Percentiles rank a stretch among this genome's conserved stretches.
These are phyloP conservation scores for Cyberlindnera xishuangbannaensis DNA, from an alignment of 805 yeast genomes.

Conservation along the genomic window DNA sequence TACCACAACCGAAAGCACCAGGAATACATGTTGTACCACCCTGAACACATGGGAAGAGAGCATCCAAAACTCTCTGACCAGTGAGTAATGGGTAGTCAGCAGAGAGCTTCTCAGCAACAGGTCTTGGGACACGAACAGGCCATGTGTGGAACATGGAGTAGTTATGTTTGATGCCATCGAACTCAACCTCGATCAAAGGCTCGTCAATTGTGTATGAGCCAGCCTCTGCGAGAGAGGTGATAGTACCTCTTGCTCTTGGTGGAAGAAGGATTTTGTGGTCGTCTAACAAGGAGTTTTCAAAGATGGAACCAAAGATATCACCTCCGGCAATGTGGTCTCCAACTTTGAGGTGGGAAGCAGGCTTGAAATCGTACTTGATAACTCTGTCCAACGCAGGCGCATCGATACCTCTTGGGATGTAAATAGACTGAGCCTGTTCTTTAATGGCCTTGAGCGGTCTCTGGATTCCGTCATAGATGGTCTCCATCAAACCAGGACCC, in stretches of 20 bases:
- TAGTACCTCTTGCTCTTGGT: constrained; percentile 98
- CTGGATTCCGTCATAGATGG: constrained; percentile 98
- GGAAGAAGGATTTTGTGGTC: constrained; percentile 95
- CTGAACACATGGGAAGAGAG: constrained; percentile 98
- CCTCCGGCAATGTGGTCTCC: constrained; percentile 99
- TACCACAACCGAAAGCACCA: constrained; percentile 99
- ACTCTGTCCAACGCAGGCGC: constrained; percentile 91
- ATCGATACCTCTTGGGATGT: constrained; percentile 98
- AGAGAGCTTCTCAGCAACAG: constrained; percentile 88
- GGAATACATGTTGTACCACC: constrained; percentile 99
- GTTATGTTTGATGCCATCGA: constrained; percentile 73
- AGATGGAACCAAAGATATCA: constrained; percentile 90
- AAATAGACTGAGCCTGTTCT: constrained; percentile 82
- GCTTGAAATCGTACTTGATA: constrained; percentile 79
- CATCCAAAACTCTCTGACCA: constrained; percentile 98
- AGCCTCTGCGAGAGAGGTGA: constrained; percentile 79
- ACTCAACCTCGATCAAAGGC: constrained; percentile 87
- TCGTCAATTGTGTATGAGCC: constrained; percentile 93
- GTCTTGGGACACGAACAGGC: constrained; percentile 99
- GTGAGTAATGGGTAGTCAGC: constrained; percentile 95
- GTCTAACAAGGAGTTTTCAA: constrained; percentile 85
- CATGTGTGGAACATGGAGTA: constrained; percentile 97
- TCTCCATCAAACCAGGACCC: constrained; percentile 99
- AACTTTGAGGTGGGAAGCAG: constrained; percentile 61
- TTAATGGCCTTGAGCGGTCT: constrained; percentile 95